Conservation (phyloP, 345 rosid genomes). For the Iberis pinnata region DNA sequence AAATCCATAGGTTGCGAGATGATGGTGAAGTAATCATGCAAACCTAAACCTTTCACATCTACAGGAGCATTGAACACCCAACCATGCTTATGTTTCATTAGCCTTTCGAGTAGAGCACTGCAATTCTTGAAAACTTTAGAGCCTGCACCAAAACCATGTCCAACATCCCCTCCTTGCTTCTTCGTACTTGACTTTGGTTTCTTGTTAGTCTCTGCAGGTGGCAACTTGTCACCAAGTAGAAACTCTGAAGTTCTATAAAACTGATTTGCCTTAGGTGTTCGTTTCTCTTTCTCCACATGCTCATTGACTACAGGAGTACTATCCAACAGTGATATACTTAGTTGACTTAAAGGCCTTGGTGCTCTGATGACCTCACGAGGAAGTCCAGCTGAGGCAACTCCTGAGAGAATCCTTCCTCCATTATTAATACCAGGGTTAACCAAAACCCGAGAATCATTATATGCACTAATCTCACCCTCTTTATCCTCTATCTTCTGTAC, state of each 20-base stretch:
- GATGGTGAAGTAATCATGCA: constrained; percentile 77
- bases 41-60: constrained; percentile 66
- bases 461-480: constrained; percentile 48
- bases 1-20: constrained; percentile 93
- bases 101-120: constrained; percentile 64
- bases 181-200: constrained; percentile 71
- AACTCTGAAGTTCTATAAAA: constrained; percentile 89
- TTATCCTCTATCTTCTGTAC: constrained; percentile 77
- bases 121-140: constrained; percentile 66
- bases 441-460: constrained; percentile 29
- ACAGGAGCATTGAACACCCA: constrained; percentile 97
- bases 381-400: constrained; percentile 48
- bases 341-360: constrained; percentile 67
- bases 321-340: constrained; percentile 61
- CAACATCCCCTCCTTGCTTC: constrained; percentile 63
- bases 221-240: constrained; percentile 94
- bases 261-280: constrained; percentile 97
- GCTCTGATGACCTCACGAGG: constrained; percentile 50
- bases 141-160: constrained; percentile 48
- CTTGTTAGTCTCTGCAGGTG: constrained; percentile 93
- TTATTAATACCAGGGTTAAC: constrained; percentile 39
- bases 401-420: constrained; percentile 59
- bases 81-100: constrained; percentile 94
- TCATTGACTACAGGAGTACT: constrained; percentile 63
- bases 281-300: constrained; percentile 81